Evolutionary conservation across 768 basidiomycete genomes (phyloP), one percentile per base, ranked within the genome.

Genomic region (Kwoniella bestiolae): DNA sequence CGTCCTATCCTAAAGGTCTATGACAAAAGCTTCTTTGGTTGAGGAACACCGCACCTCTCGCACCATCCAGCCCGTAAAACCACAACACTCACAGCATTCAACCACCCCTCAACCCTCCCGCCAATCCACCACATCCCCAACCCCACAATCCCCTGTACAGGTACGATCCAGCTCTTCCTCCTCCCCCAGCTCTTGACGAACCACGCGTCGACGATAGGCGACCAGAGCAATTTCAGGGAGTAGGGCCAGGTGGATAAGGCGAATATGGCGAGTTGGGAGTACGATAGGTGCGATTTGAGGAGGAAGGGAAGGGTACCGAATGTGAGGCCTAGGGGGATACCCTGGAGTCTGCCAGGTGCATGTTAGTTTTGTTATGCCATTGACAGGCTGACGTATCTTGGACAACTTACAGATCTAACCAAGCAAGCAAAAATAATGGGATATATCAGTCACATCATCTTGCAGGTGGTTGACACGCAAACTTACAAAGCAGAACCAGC

Each of bases 101-200:
- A 85, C 69, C 94, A 83, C 69, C 85, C 86, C 74, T 92, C 85
- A 6, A 89, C 88, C 71, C 90, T 87, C 60, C 75, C 76, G 2
- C 83, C 83, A 50, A 84, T 76, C 74, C 82, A 79, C 78, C 82
- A 84, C 74, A 85, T 77, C 65, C 93, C 83, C 45, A 86, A 84
- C 45, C 93, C 96, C 55, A 97, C 90, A 69, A 93, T 87, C 32
- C 89, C 79, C 80, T 99, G 96, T 86, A 99, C 96, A 47, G 96
- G 96, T 67, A 98, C 89, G 71, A 99, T 98, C 96, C 96, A 99
- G 67, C 92, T 94, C 82, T 97, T 99, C 69, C 96, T 86, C 55
- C 96, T 89, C n/a, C 96, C 96, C 71, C 77, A 76, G 51, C 67
- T 80, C 3, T 87, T 83, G 74, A 90, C 84, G 81, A 90, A 99